Conservation (phyloP, 495 filamentous ascomycete genomes). For the Lentithecium fluviatile region DNA sequence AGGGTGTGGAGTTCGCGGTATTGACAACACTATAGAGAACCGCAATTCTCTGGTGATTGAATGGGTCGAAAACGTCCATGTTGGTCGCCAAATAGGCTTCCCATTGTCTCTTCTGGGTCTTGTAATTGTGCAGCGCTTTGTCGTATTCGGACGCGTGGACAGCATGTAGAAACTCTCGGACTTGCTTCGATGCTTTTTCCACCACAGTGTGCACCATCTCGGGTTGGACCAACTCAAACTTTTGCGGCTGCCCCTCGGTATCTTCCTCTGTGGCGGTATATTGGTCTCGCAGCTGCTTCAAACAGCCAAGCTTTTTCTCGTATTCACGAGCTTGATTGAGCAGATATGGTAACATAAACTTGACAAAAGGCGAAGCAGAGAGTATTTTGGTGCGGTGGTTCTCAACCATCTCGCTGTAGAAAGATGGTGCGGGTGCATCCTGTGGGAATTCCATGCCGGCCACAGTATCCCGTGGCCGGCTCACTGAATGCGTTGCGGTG, state of each 20-base stretch:
- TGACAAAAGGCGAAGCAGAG: slow-evolving; percentile 95
- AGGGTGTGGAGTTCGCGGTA: slow-evolving; percentile 85
- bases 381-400: slow-evolving; percentile 88
- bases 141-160: slow-evolving; percentile 97
- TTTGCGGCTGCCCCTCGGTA: slow-evolving; percentile 54
- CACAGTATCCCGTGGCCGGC: neutral
- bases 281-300: slow-evolving; percentile 78
- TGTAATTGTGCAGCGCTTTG: slow-evolving; percentile 87
- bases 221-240: slow-evolving; percentile 86
- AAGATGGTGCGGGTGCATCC: slow-evolving; percentile 84
- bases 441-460: slow-evolving; percentile 62
- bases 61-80: slow-evolving; percentile 85
- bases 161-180: slow-evolving; percentile 89
- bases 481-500: no score
- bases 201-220: slow-evolving; percentile 88
- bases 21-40: slow-evolving; percentile 94
- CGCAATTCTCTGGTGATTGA: slow-evolving; percentile 90
- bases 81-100: slow-evolving; percentile 85
- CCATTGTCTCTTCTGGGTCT: slow-evolving; percentile 93
- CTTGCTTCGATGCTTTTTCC: slow-evolving; percentile 72
- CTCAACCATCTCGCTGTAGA: slow-evolving; percentile 90
- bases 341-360: slow-evolving; percentile 89
- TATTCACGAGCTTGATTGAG: slow-evolving; percentile 89
- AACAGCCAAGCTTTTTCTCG: slow-evolving; percentile 74
- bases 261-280: slow-evolving; percentile 48